Evolutionary conservation across 2,329 filamentous ascomycete genomes (phyloP), one percentile per base, ranked within the genome.

Genomic region (Aureobasidium lini): DNA sequence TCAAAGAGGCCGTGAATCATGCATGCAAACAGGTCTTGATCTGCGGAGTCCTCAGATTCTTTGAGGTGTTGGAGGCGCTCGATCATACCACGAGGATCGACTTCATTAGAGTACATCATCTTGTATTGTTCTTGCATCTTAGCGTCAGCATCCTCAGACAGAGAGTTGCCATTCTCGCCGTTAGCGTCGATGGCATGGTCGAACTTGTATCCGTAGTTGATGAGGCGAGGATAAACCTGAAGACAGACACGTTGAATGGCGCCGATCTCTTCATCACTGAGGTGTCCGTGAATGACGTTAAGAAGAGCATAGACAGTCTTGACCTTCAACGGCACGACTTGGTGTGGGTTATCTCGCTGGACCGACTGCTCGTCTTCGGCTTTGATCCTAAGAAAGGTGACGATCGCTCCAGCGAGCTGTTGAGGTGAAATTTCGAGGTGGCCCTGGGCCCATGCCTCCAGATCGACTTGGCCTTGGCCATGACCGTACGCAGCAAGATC

Each of bases 1-100:
- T 99, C 94, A 67, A 99, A 96, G 4, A 99, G 79, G 0, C 94
- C 94, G 68, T 96, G 92, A 37, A 99, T 95, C 91, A 99, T 99
- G 76, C 93, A 96, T 13, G 93, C 89, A 71, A 99, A 99, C 6
- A 96, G 83, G 70, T 99, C 94, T 71, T 97, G 94, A 62, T 96
- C 90, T 15, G 87, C 77, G 1, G 90, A 82, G 62, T 94, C 88
- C 49, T 85, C 84, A 0, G 95, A 97, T 59, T 85, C 85, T 72
- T 99, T 97, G 76, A 96, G 95, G 59, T 84, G 82, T 64, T 90
- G 86, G 68, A 99, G 83, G 40, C 90, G 84, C 62, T 89, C 86
- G 54, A 99, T 88, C 64, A 99, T 89, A 58, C 90, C 85, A 59
- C 90, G 84, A 16, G 96, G 89, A 63, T 93, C 87, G 18, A 92